phyloP scores from a whole-genome alignment of 73 alveolate genomes.

The Uronychia setigera region DNA sequence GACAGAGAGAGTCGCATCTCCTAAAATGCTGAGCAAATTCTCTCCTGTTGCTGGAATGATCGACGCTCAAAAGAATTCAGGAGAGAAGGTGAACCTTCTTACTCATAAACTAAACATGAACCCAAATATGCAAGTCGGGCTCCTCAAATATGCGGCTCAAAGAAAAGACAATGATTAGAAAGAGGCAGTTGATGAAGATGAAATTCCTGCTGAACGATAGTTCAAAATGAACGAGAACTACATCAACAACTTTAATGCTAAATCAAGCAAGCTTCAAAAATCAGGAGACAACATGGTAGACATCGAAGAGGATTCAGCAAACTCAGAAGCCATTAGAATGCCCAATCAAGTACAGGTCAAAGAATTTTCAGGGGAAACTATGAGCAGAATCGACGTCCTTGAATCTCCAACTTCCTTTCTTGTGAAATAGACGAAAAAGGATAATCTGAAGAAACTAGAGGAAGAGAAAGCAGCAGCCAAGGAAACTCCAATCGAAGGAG shows the following conservation, averaged over 20 bases:
- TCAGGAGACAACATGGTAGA: neutral
- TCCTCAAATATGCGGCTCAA: slow-evolving; percentile 5
- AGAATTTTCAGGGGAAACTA: slow-evolving; percentile 3
- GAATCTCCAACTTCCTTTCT: slow-evolving; percentile 31
- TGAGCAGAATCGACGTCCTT: neutral
- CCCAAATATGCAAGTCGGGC: neutral
- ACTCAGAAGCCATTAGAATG: slow-evolving; percentile 31
- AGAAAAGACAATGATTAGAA: neutral
- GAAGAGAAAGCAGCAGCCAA: slow-evolving; percentile 6
- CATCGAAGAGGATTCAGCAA: neutral
- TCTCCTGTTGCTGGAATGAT: slow-evolving; percentile 22
- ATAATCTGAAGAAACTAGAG: slow-evolving; percentile 3
- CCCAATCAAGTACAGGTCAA: slow-evolving; percentile 20
- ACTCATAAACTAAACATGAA: neutral
- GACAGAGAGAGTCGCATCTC: slow-evolving; percentile 36
- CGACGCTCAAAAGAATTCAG: neutral
- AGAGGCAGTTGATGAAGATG: slow-evolving; percentile 14
- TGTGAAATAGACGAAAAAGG: neutral
- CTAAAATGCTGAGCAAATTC: slow-evolving; percentile 49
- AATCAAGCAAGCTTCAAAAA: neutral
- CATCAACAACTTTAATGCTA: neutral
- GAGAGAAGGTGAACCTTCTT: neutral
- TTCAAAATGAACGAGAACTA: neutral
- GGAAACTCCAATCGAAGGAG: slow-evolving; percentile 68
- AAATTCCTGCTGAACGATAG: neutral